These are phyloP conservation scores for Ophiostoma sp. DNA, from an alignment of 2,329 filamentous ascomycete genomes.

Conservation along the genomic window DNA sequence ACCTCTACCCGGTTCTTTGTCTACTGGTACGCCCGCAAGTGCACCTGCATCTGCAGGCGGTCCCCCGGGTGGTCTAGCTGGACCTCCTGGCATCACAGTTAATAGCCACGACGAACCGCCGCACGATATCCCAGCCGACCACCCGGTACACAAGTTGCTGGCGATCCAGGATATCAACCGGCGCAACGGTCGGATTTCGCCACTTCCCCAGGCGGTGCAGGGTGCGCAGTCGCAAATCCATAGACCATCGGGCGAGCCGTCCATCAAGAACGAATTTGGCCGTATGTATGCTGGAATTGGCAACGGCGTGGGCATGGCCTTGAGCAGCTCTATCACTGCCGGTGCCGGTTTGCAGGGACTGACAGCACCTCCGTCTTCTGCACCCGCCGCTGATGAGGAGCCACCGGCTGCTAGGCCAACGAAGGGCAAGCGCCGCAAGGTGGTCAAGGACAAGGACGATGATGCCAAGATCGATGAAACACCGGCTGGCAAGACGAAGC, in stretches of 20 bases:
- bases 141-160: conserved; percentile 62
- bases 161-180: conserved; percentile 75
- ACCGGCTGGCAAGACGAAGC: conserved; percentile 56
- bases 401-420: conserved; percentile 35
- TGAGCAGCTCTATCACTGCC: conserved; percentile 47
- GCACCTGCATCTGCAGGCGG: background rate
- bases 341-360: conserved; percentile 42
- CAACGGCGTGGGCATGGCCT: conserved; percentile 45
- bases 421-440: conserved; percentile 59
- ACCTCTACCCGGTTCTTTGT: background rate
- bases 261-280: conserved; percentile 91
- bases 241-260: conserved; percentile 73
- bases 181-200: conserved; percentile 70
- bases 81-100: conserved; percentile 32
- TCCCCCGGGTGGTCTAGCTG: conserved; percentile 34
- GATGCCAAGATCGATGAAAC: conserved; percentile 68
- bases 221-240: conserved; percentile 77
- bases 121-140: conserved; percentile 51
- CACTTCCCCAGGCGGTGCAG: conserved; percentile 87
- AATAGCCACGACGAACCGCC: conserved; percentile 29
- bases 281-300: conserved; percentile 93
- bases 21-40: background rate
- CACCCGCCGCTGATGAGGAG: conserved; percentile 33
- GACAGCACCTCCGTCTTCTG: conserved; percentile 43
- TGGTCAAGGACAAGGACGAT: conserved; percentile 59